Evolutionary conservation across 768 basidiomycete genomes (phyloP).

Genomic region (Boletellus sp.): DNA sequence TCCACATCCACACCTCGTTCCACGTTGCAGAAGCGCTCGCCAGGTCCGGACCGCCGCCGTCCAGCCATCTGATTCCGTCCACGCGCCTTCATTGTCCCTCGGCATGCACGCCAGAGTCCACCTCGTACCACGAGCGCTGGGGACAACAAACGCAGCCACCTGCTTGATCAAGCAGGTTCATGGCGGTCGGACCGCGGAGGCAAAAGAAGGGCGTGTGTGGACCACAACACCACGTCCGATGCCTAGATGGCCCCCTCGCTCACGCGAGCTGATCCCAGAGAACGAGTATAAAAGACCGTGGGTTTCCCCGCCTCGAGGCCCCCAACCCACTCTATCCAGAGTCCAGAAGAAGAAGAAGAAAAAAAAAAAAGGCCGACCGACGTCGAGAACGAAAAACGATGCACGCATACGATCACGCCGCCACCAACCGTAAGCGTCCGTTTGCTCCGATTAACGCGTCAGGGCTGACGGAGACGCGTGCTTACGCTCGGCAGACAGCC

Average conservation of each 20-base stretch:
- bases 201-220: neutral
- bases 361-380: neutral
- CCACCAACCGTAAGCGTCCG: slow-evolving; percentile 1
- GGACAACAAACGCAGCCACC: neutral
- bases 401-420: slow-evolving; percentile 2
- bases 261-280: slow-evolving; percentile 4
- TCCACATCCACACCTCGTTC: neutral
- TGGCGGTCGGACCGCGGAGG: neutral
- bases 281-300: slow-evolving; percentile 8
- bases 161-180: slow-evolving; percentile 5
- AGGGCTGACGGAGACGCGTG: too few relatives aligned
- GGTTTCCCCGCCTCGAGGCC: neutral
- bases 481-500: too few relatives aligned
- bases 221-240: slow-evolving; percentile 1
- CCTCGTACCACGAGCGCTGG: neutral
- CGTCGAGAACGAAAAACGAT: neutral
- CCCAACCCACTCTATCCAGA: neutral
- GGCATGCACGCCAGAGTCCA: neutral
- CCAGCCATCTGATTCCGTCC: neutral
- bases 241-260: neutral
- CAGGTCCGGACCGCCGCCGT: neutral
- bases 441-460: neutral
- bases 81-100: slow-evolving; percentile 5
- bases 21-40: neutral
- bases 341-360: neutral